phyloP scores from a whole-genome alignment of 257 asterid genomes.

The Ilex aquifolium region DNA sequence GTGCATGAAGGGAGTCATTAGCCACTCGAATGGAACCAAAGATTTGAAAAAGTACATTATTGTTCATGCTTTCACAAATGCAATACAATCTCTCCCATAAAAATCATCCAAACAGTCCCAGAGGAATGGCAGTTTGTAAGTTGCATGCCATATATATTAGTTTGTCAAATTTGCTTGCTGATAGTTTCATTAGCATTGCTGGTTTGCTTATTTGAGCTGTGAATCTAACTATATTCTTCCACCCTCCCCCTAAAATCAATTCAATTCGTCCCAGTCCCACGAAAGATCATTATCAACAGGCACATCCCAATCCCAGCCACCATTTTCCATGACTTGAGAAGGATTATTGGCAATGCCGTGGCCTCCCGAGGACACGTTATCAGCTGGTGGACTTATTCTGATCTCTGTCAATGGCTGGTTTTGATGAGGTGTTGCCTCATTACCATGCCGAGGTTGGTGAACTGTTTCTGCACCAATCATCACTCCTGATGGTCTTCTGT shows the following conservation, averaged over 20 bases:
- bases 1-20: too few relatives aligned
- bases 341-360: background rate
- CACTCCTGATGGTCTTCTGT: slow-evolving; percentile 35
- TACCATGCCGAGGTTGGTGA: background rate
- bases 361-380: slow-evolving; percentile 14
- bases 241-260: slow-evolving; percentile 4
- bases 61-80: too few relatives aligned
- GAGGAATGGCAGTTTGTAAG: too few relatives aligned
- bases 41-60: too few relatives aligned
- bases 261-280: slow-evolving; percentile 21
- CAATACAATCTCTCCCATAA: too few relatives aligned
- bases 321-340: slow-evolving; percentile 5
- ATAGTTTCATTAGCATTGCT: too few relatives aligned
- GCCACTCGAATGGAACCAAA: too few relatives aligned
- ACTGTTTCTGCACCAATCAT: slow-evolving; percentile 1
- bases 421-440: background rate
- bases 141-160: too few relatives aligned
- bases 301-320: background rate
- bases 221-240: too few relatives aligned
- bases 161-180: too few relatives aligned
- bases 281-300: background rate
- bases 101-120: too few relatives aligned
- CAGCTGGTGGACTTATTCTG: slow-evolving; percentile 3
- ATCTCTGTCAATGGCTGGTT: background rate
- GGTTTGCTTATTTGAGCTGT: too few relatives aligned